These are phyloP conservation scores for Oryza brachyantha DNA, from an alignment of 176 grass and related monocot species.

Conservation along the genomic window DNA sequence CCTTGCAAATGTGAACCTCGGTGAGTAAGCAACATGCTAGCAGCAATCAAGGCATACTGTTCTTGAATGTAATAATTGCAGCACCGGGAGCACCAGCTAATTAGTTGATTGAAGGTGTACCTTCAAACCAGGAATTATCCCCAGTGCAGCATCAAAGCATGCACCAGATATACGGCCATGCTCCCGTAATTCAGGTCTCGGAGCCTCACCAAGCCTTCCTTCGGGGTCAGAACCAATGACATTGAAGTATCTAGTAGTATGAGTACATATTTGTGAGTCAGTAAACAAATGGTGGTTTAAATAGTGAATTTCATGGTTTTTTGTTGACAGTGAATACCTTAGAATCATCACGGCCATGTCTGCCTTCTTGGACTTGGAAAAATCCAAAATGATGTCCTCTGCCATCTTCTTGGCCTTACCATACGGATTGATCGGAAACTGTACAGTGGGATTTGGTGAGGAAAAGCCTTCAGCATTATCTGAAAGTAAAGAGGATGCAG, in stretches of 20 bases:
- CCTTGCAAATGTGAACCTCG: not conserved
- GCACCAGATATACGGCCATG: conserved; percentile 90
- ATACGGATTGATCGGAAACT: conserved; percentile 94
- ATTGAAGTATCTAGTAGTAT: conserved; percentile 76
- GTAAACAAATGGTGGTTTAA: not conserved
- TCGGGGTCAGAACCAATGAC: conserved; percentile 93
- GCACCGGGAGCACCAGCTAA: not conserved
- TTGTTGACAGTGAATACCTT: conserved; percentile 39
- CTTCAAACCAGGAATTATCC: conserved; percentile 88
- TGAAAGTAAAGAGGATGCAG: not conserved
- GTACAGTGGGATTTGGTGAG: not conserved
- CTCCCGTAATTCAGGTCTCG: conserved; percentile 74
- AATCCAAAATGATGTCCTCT: conserved; percentile 96
- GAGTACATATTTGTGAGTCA: not conserved
- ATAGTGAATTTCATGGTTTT: not conserved
- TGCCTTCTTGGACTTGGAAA: conserved; percentile 72
- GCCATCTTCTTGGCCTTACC: conserved; percentile 99
- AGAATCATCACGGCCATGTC: conserved; percentile 90
- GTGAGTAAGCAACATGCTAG: not conserved
- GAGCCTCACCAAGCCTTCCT: conserved; percentile 84
- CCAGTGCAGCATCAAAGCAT: conserved; percentile 88
- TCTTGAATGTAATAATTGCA: not conserved
- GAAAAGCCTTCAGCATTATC: not conserved
- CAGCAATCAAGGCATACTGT: not conserved
- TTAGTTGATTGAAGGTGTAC: conserved; percentile 5